Evolutionary conservation across 2,329 filamentous ascomycete genomes (phyloP), one percentile per base, ranked within the genome.

Genomic region (Fusarium sp.): DNA sequence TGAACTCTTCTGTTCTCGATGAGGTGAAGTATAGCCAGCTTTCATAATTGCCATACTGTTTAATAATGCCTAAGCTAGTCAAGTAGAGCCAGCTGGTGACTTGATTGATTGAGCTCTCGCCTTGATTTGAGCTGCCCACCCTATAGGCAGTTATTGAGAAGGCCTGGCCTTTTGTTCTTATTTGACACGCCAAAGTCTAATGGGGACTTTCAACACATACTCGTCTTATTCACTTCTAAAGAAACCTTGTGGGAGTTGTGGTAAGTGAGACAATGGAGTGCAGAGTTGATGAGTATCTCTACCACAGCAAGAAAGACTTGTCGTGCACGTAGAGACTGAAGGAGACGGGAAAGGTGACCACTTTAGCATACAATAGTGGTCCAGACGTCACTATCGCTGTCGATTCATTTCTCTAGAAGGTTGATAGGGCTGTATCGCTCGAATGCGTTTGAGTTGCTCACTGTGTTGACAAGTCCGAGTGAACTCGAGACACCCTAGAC

Each of bases 331-430:
- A 33, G 6, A 56, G 10, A 20, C n/a, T 16, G 6, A 3, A 1
- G 13, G 3, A 56, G n/a, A 56, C 11, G 4, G n/a, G 13, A 33
- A 35, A 20, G 7, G 20, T 13, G 4, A 22, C 14, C 7, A 9
- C 7, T 14, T 35, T 7, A n/a, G 18, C 20, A 33, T 10, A 2
- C 2, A 3, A 22, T 3, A 33, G 3, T 22, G 1, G 10, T 33
- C 29, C 2, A 8, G 2, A 14, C 7, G 7, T 10, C 20, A 3
- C 5, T 4, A 6, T 6, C 4, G 1, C n/a, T 6, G 20, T 14
- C 6, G 22, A 6, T 11, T 6, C 22, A 10, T 20, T n/a, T n/a
- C n/a, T n/a, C n/a, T n/a, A n/a, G n/a, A n/a, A n/a, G n/a, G n/a
- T n/a, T n/a, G n/a, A n/a, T n/a, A n/a, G n/a, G n/a, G n/a, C n/a